Evolutionary conservation across 306 rosid genomes (phyloP).

Genomic region (Pueraria montana): DNA sequence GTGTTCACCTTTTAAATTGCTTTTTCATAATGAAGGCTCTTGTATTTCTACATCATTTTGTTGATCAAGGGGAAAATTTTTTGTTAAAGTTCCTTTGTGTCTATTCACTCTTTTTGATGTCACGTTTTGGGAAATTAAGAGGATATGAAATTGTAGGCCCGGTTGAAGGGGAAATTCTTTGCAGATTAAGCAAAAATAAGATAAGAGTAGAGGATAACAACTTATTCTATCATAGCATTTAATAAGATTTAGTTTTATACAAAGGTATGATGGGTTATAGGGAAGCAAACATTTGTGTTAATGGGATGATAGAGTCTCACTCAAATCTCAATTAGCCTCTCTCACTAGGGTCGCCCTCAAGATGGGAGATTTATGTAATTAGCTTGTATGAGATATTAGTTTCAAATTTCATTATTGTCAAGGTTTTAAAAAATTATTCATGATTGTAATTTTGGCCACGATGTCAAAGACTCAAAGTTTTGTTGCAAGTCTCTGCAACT

Average conservation of each 20-base stretch:
- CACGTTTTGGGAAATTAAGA: neutral
- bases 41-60: neutral
- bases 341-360: too few relatives aligned
- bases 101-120: constrained; percentile 2
- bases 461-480: too few relatives aligned
- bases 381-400: too few relatives aligned
- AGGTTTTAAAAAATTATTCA: too few relatives aligned
- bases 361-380: too few relatives aligned
- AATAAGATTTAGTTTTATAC: neutral
- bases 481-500: too few relatives aligned
- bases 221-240: neutral
- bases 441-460: too few relatives aligned
- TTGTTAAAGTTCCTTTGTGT: neutral
- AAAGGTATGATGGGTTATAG: neutral
- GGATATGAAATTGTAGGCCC: constrained; percentile 11
- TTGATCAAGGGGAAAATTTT: neutral
- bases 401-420: too few relatives aligned
- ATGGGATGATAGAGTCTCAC: neutral
- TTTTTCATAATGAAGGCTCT: constrained; percentile 35
- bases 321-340: neutral
- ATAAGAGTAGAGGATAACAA: neutral
- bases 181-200: neutral
- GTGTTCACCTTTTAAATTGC: constrained; percentile 35
- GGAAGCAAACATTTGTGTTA: neutral
- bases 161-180: neutral